These are phyloP conservation scores for Ganoderma resinaceum DNA, from an alignment of 1,284 basidiomycete genomes.

Conservation along the genomic window DNA sequence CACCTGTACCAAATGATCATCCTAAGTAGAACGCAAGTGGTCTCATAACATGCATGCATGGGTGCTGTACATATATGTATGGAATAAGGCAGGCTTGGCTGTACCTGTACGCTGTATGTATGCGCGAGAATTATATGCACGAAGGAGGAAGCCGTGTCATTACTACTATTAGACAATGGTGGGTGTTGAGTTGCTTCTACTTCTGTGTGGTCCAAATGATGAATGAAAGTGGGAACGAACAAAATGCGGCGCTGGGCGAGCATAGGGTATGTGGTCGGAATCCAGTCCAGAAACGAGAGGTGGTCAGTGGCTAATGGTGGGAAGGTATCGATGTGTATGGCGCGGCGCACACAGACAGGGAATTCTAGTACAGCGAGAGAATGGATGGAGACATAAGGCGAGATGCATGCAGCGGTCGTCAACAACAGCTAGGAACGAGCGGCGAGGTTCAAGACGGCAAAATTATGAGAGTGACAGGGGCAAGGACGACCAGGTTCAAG, in stretches of 20 bases:
- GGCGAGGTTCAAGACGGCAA: slow-evolving; percentile 10
- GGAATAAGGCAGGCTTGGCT: slow-evolving; percentile 30
- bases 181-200: slow-evolving; percentile 5
- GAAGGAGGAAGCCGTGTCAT: slow-evolving; percentile 19
- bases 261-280: slow-evolving; percentile 22
- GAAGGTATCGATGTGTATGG: neutral
- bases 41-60: slow-evolving; percentile 21
- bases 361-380: slow-evolving; percentile 28
- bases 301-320: neutral
- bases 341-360: neutral
- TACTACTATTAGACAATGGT: slow-evolving; percentile 23
- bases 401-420: slow-evolving; percentile 18
- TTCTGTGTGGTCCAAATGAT: neutral
- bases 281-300: slow-evolving; percentile 20
- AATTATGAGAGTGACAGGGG: slow-evolving; percentile 34
- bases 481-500: slow-evolving; percentile 6
- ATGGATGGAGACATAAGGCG: slow-evolving; percentile 12
- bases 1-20: neutral
- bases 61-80: slow-evolving; percentile 29
- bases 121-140: slow-evolving; percentile 33
- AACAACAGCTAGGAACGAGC: slow-evolving; percentile 24
- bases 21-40: slow-evolving; percentile 6
- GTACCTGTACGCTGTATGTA: slow-evolving; percentile 32
- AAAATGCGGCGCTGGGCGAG: slow-evolving; percentile 20
- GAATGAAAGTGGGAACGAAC: slow-evolving; percentile 7